phyloP scores from a whole-genome alignment of 805 yeast genomes.

The Monosporozyma aquatica region DNA sequence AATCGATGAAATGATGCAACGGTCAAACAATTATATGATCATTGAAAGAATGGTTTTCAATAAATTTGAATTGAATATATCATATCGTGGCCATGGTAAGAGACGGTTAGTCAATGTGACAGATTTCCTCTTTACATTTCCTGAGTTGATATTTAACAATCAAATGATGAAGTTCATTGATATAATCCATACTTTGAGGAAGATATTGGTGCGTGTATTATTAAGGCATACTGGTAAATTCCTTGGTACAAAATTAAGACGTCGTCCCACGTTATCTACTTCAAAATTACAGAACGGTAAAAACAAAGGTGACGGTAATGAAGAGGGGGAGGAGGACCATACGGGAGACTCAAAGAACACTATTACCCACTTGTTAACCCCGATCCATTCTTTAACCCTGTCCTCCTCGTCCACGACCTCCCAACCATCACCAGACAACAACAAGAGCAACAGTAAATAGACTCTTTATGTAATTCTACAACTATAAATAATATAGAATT shows the following conservation, averaged over 20 bases:
- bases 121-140: constrained; percentile 57
- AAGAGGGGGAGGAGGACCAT: too few species aligned
- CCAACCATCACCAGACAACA: too few species aligned
- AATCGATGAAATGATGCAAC: constrained; percentile 54
- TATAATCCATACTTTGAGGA: constrained; percentile 50
- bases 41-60: constrained; percentile 49
- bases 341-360: too few species aligned
- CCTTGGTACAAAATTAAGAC: constrained; percentile 58
- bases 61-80: constrained; percentile 49
- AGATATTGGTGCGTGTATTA: constrained; percentile 49
- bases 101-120: constrained; percentile 68
- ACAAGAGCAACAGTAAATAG: too few species aligned
- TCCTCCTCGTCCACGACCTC: too few species aligned
- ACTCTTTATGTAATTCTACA: too few species aligned
- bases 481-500: too few species aligned
- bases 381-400: too few species aligned
- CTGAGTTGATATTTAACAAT: constrained; percentile 47
- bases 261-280: not conserved
- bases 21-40: constrained; percentile 68
- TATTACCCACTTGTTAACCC: too few species aligned
- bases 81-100: constrained; percentile 69
- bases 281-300: not conserved
- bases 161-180: constrained; percentile 70
- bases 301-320: too few species aligned
- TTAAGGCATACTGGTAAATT: constrained; percentile 66